A percentile compares a stretch with the other conserved stretches of the same genome.
These are phyloP conservation scores for Chalciporus piperatus DNA, from an alignment of 768 basidiomycete species.

Conservation along the genomic window DNA sequence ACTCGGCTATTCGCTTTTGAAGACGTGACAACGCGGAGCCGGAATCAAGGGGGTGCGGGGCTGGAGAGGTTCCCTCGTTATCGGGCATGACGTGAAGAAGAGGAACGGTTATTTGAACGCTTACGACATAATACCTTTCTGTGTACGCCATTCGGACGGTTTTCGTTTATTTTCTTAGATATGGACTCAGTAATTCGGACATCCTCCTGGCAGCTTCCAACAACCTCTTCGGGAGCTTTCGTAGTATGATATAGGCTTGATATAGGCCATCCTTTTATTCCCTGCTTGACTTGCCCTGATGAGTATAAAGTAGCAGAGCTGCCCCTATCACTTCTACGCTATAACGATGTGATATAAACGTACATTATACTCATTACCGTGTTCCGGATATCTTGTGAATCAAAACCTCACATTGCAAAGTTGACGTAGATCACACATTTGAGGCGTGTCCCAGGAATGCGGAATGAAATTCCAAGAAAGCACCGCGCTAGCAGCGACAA, in stretches of 20 bases:
- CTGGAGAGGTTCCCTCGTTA: slow-evolving; percentile 1
- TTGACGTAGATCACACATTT: not conserved
- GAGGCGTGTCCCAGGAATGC: not conserved
- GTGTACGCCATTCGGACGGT: slow-evolving; percentile 23
- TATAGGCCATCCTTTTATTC: slow-evolving; percentile 20
- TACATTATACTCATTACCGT: slow-evolving; percentile 13
- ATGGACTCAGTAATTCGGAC: slow-evolving; percentile 26
- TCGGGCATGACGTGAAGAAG: slow-evolving; percentile 2
- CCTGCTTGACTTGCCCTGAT: slow-evolving; percentile 10
- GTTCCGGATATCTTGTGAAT: no score
- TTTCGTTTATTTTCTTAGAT: slow-evolving; percentile 22
- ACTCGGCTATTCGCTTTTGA: slow-evolving; percentile 26
- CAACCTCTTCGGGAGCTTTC: slow-evolving; percentile 14
- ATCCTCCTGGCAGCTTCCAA: slow-evolving; percentile 11
- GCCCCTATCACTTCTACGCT: slow-evolving; percentile 18
- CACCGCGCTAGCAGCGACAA: not conserved
- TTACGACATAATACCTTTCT: slow-evolving; percentile 20
- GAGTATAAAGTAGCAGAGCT: not conserved
- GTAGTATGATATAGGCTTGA: slow-evolving; percentile 22
- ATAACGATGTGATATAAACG: slow-evolving; percentile 29
- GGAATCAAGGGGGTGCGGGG: not conserved
- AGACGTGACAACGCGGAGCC: slow-evolving; percentile 12
- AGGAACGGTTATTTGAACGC: slow-evolving; percentile 9
- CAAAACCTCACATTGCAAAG: no score
- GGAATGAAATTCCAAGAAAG: not conserved